Evolutionary conservation across 1,139 yeast species (phyloP).

Genomic region (Pichia sp.): DNA sequence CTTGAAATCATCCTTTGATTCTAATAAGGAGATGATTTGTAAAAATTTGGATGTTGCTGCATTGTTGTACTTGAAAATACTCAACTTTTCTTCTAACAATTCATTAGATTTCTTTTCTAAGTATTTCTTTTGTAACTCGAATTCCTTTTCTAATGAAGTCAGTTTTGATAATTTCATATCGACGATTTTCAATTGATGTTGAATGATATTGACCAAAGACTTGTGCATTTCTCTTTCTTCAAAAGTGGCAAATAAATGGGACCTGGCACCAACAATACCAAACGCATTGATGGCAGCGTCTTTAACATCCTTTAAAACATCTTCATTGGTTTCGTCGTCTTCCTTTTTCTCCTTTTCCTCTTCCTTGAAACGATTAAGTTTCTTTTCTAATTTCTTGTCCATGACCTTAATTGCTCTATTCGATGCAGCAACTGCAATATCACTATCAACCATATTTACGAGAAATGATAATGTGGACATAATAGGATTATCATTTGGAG

Average conservation of each 20-base stretch:
- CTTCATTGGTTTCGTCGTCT: neutral
- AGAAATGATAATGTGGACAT: conserved; percentile 86
- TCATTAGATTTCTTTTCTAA: conserved; percentile 80
- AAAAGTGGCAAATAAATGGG: conserved; percentile 77
- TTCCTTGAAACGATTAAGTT: conserved; percentile 35
- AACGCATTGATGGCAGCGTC: conserved; percentile 58
- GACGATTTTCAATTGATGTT: conserved; percentile 70
- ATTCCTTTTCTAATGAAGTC: conserved; percentile 68
- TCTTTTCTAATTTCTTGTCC: conserved; percentile 46
- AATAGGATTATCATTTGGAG: conserved; percentile 88
- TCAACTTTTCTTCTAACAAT: conserved; percentile 71
- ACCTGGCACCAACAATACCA: conserved; percentile 75
- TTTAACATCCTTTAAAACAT: conserved; percentile 30
- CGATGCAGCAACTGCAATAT: conserved; percentile 82
- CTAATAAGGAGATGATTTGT: conserved; percentile 41
- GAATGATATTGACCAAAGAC: conserved; percentile 57
- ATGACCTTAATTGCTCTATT: conserved; percentile 57
- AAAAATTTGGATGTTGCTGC: conserved; percentile 50
- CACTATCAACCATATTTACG: conserved; percentile 85
- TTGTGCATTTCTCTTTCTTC: conserved; percentile 81
- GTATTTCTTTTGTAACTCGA: conserved; percentile 75
- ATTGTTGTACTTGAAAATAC: conserved; percentile 62
- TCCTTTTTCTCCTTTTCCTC: conserved; percentile 8
- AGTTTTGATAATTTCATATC: conserved; percentile 75
- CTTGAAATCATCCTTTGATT: conserved; percentile 18